A percentile compares a stretch with the other conserved stretches of the same genome.
Evolutionary conservation across 139 green algal species (phyloP).

Genomic region (Chlamydomonas incerta): DNA sequence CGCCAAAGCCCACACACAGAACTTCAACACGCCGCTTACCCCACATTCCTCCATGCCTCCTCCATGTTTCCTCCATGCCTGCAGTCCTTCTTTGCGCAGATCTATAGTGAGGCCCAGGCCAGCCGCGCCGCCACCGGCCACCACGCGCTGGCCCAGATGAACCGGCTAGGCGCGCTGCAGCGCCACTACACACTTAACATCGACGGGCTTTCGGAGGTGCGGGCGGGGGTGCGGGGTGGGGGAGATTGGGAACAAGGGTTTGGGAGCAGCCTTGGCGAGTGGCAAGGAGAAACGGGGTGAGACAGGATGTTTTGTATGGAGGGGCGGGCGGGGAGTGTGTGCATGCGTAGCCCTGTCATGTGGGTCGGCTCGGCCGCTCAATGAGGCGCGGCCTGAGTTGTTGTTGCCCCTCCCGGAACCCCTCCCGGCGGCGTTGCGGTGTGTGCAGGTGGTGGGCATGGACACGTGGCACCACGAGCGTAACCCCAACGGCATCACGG

Average conservation of each 20-base stretch:
- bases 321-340: too few relatives aligned
- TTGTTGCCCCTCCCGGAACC: too few relatives aligned
- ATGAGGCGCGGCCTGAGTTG: too few relatives aligned
- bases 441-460: slow-evolving; percentile 72
- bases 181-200: slow-evolving; percentile 97
- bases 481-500: slow-evolving; percentile 75
- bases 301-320: too few relatives aligned
- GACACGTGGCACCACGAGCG: slow-evolving; percentile 86
- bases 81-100: slow-evolving; percentile 88
- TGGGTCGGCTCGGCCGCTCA: too few relatives aligned
- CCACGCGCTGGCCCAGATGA: slow-evolving; percentile 60
- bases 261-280: too few relatives aligned
- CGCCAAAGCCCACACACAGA: too few relatives aligned
- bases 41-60: too few relatives aligned
- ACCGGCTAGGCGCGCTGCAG: slow-evolving; percentile 64
- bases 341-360: too few relatives aligned
- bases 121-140: slow-evolving; percentile 64
- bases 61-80: background rate
- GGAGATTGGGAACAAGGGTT: too few relatives aligned
- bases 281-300: too few relatives aligned
- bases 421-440: background rate
- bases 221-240: background rate
- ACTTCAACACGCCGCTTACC: too few relatives aligned
- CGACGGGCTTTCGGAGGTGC: slow-evolving; percentile 81
- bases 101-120: slow-evolving; percentile 79